Conservation (phyloP, 2,329 filamentous ascomycete species). For the Aspergillus sp. region DNA sequence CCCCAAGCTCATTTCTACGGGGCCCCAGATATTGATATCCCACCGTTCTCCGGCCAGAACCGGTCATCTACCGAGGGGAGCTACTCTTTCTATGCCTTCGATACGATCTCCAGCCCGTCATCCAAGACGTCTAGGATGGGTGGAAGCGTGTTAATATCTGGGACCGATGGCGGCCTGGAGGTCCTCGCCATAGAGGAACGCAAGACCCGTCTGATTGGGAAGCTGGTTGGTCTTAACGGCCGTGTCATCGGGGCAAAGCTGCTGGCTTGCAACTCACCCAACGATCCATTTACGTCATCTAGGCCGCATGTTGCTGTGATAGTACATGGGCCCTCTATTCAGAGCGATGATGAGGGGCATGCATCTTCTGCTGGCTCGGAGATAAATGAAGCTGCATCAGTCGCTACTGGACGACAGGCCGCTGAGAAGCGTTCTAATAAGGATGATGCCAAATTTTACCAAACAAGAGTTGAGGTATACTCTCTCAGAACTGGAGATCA, state of each 20-base stretch:
- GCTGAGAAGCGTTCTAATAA: conserved; percentile 17
- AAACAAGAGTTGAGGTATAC: conserved; percentile 85
- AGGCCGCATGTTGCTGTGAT: conserved; percentile 75
- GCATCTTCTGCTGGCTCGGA: conserved; percentile 31
- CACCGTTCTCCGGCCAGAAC: conserved; percentile 24
- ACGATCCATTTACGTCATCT: conserved; percentile 49
- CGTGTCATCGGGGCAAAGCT: conserved; percentile 79
- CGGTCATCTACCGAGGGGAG: conserved; percentile 41
- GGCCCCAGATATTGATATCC: conserved; percentile 65
- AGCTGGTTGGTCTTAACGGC: conserved; percentile 72
- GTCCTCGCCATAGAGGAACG: conserved; percentile 69
- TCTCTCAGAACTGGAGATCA: conserved; percentile 71
- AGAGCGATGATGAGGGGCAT: conserved; percentile 36
- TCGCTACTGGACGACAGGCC: conserved; percentile 18
- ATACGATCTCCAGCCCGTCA: conserved; percentile 54
- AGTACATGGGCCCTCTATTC: conserved; percentile 69
- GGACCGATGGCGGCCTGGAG: conserved; percentile 75
- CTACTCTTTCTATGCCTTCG: conserved; percentile 78
- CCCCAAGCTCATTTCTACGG: conserved; percentile 74
- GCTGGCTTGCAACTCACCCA: conserved; percentile 60
- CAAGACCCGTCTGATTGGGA: conserved; percentile 64
- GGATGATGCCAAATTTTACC: conserved; percentile 50
- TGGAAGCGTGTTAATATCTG: conserved; percentile 68
- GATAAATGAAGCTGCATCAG: conserved; percentile 27
- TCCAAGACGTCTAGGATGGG: conserved; percentile 34